These are phyloP conservation scores for Beauveria scarabaeidicola DNA, from an alignment of 2,329 filamentous ascomycete genomes.

Conservation along the genomic window DNA sequence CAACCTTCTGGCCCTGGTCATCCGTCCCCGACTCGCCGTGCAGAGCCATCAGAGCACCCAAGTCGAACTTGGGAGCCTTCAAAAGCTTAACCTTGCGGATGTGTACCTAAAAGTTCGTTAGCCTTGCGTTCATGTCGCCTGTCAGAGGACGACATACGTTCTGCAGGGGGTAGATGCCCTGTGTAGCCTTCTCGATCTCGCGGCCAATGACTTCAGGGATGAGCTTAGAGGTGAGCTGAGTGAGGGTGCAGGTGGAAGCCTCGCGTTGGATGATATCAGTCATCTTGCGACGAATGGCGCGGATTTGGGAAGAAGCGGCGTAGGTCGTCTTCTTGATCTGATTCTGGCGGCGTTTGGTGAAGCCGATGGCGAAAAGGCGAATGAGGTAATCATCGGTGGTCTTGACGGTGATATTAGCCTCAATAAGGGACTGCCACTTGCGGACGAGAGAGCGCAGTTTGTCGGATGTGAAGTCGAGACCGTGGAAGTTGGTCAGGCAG, in stretches of 20 bases:
- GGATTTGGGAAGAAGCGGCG: constrained; percentile 92
- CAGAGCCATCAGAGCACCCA: constrained; percentile 89
- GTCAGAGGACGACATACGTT: constrained; percentile 58
- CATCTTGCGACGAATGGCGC: constrained; percentile 99
- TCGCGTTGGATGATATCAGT: constrained; percentile 97
- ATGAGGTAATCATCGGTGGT: constrained; percentile 99
- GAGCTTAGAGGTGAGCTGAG: constrained; percentile 95
- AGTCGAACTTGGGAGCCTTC: constrained; percentile 98
- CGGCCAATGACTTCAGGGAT: constrained; percentile 99
- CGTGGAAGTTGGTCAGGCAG: constrained; percentile 99
- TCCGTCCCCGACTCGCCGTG: constrained; percentile 96
- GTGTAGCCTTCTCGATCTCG: constrained; percentile 98
- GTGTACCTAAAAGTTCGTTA: constrained; percentile 62
- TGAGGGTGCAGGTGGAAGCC: constrained; percentile 86
- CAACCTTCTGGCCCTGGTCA: constrained; percentile 96
- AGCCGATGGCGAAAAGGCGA: constrained; percentile 96
- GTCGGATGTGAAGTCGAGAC: constrained; percentile 99
- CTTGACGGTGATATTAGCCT: constrained; percentile 99
- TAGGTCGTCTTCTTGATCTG: constrained; percentile 99
- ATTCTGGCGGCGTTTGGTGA: constrained; percentile 98
- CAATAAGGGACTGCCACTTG: constrained; percentile 99
- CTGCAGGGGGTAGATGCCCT: constrained; percentile 99
- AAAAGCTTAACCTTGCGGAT: constrained; percentile 99
- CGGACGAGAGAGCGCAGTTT: constrained; percentile 98
- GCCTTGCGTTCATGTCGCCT: not conserved